Percentiles rank a stretch among this genome's conserved stretches.
Conservation (phyloP, 176 grass and related monocot genomes). For the Oryza meyeriana region DNA sequence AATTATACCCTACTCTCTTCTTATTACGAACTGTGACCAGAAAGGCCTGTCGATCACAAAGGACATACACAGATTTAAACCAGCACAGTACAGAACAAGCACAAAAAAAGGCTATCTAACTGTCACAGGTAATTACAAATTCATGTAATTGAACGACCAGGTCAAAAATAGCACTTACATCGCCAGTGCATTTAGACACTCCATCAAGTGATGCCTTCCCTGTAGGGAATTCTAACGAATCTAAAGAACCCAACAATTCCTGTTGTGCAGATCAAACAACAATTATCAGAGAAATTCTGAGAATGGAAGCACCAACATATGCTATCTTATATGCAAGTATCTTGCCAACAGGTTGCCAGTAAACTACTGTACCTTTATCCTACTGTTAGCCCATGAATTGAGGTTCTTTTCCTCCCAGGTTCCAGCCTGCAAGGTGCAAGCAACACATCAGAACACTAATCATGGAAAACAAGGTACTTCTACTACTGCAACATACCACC, state of each 20-base stretch:
- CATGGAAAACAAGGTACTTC: neutral
- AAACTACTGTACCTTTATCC: conserved; percentile 69
- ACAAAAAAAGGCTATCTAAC: neutral
- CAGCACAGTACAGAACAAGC: neutral
- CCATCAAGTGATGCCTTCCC: conserved; percentile 84
- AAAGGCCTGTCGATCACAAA: conserved; percentile 56
- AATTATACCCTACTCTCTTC: conserved; percentile 93
- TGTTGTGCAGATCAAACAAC: conserved; percentile 8
- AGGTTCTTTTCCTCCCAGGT: conserved; percentile 99
- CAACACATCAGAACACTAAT: neutral
- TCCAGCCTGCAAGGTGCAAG: conserved; percentile 72
- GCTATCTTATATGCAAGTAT: neutral
- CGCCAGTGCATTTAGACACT: conserved; percentile 85
- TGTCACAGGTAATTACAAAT: neutral
- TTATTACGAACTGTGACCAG: conserved; percentile 86
- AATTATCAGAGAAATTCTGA: neutral
- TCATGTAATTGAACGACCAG: neutral
- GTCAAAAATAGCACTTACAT: conserved; percentile 54
- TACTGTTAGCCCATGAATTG: conserved; percentile 82
- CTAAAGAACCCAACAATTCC: conserved; percentile 75
- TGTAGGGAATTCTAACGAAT: conserved; percentile 61
- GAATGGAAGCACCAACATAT: neutral
- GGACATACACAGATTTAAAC: conserved; percentile 14
- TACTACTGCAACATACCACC: neutral
- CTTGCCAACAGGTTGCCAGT: neutral